These are phyloP conservation scores for Fusarium algeriense DNA, from an alignment of 2,329 filamentous ascomycete species.

Conservation along the genomic window DNA sequence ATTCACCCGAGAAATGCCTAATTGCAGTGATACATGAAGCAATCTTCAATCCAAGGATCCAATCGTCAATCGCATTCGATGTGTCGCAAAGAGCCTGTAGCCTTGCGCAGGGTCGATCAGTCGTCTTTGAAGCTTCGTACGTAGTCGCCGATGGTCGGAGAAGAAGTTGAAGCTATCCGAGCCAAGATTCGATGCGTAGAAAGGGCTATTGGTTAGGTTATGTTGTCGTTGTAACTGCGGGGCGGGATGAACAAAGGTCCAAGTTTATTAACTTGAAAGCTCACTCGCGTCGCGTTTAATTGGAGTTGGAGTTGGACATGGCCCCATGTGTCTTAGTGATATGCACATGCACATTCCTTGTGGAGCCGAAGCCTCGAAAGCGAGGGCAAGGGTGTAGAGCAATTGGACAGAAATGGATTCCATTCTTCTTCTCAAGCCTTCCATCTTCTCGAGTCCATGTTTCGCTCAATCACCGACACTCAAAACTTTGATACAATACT, in stretches of 20 bases:
- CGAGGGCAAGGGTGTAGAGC: neutral
- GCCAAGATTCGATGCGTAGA: neutral
- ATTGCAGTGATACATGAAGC: slow-evolving; percentile 9
- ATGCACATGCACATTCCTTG: neutral
- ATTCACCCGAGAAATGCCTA: neutral
- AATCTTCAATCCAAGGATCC: neutral
- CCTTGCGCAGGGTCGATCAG: neutral
- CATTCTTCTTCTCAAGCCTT: neutral
- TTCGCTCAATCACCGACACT: neutral
- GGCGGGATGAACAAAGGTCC: slow-evolving; percentile 25
- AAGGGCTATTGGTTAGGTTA: neutral
- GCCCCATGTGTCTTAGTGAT: slow-evolving; percentile 7
- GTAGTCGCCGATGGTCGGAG: slow-evolving; percentile 6
- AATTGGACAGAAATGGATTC: slow-evolving; percentile 6
- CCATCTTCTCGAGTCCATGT: neutral
- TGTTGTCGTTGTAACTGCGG: slow-evolving; percentile 15
- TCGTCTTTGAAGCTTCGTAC: neutral
- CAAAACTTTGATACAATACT: neutral
- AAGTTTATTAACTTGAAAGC: slow-evolving; percentile 27
- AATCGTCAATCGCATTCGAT: neutral
- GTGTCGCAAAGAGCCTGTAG: slow-evolving; percentile 19
- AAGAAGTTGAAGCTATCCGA: neutral
- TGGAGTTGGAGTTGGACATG: slow-evolving; percentile 3
- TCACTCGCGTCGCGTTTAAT: slow-evolving; percentile 29
- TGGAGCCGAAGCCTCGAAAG: neutral